phyloP scores from a whole-genome alignment of 176 grass and related monocot species.

The Avena insularis region DNA sequence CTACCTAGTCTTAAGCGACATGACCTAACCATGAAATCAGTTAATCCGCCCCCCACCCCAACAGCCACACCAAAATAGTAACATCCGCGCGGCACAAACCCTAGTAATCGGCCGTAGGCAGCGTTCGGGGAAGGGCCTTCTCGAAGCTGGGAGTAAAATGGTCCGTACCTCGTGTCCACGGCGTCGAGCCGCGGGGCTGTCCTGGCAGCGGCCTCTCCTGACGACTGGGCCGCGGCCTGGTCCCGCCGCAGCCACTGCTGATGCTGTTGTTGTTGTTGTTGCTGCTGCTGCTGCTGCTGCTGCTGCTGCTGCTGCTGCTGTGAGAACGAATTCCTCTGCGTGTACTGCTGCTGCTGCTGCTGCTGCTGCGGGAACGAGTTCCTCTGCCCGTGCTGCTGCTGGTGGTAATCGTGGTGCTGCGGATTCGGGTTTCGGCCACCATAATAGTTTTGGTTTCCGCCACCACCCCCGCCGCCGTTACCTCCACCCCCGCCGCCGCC shows the following conservation, averaged over 20 bases:
- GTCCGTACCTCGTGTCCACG: constrained; percentile 49
- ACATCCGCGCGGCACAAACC: not conserved
- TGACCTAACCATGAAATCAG: not conserved
- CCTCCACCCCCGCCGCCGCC: constrained; percentile 34
- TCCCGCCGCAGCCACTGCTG: constrained; percentile 57
- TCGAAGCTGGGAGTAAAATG: not conserved
- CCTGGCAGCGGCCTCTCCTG: constrained; percentile 30
- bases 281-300: constrained; percentile 27
- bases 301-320: constrained; percentile 15
- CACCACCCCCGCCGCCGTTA: constrained; percentile 18
- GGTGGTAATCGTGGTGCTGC: constrained; percentile 34
- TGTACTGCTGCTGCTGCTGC: constrained; percentile 35
- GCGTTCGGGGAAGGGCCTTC: not conserved
- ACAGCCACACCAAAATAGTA: not conserved
- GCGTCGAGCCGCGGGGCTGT: constrained; percentile 25
- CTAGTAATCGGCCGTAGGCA: not conserved
- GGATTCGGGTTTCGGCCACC: constrained; percentile 41
- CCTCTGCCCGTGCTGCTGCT: constrained; percentile 24
- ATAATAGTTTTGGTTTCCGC: constrained; percentile 51
- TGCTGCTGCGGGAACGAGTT: constrained; percentile 32
- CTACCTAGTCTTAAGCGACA: not conserved
- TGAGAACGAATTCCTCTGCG: constrained; percentile 41
- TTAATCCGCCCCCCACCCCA: not conserved
- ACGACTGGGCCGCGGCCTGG: constrained; percentile 36
- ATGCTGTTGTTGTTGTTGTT: constrained; percentile 30